Evolutionary conservation across 495 filamentous ascomycete species (phyloP), one percentile per base, ranked within the genome.

Genomic region (Hypoxylon fuscum): DNA sequence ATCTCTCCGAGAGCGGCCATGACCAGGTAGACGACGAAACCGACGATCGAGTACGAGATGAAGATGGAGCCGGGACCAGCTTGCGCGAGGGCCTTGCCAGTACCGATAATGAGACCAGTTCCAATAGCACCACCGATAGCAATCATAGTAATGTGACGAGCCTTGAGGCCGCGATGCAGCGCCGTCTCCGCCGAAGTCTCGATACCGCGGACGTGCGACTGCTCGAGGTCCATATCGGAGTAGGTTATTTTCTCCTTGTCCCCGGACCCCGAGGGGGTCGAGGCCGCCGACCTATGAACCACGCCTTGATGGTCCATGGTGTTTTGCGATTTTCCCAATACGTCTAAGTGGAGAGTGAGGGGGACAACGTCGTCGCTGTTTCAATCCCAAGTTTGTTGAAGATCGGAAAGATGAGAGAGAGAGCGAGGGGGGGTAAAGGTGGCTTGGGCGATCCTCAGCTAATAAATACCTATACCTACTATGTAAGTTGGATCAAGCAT

Each of bases 121-220:
- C 90, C 91, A 60, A 96, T 90, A 9, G 91, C 91, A 42, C 90
- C 89, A 22, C 91, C 91, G 64, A 96, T 91, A 3, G 91, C 91
- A 81, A 96, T 93, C 85, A 92, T 86, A 63, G 87, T 87, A 61
- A 91, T 84, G 53, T 91, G 88, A 25, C 87, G 81, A 1, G 88
- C 81, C 56, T 85, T 83, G 42, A 92, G 74, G 4, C 82, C 82
- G 32, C 87, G 83, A 45, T 86, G 87, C 14, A 92, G 68, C n/a
- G 67, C 59, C 31, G 71, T 75, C 53, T 71, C 65, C 29, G 61
- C 60, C 34, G 66, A 69, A 0, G 73, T 75, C 62, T 75, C 71
- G 46, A 73, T 68, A 42, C 73, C 73, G 32, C 71, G 73, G 40
- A 75, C 53, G 41, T 63, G 65, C 34, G 50, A 50, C 12, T 51